Evolutionary conservation across 2,329 filamentous ascomycete genomes (phyloP).

Genomic region (Penicillium janthinellum): DNA sequence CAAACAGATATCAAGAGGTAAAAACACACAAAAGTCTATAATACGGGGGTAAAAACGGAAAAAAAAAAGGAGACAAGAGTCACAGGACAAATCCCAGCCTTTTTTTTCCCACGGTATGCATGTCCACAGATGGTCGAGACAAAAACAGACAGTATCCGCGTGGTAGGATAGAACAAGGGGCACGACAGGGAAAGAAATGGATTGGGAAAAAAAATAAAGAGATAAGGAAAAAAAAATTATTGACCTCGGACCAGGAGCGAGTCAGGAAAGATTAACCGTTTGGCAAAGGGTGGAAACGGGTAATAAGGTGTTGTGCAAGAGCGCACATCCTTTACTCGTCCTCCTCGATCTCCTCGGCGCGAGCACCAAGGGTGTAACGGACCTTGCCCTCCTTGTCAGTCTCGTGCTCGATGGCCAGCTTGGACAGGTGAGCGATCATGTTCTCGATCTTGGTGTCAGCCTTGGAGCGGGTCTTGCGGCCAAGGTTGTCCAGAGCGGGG

Average conservation of each 20-base stretch:
- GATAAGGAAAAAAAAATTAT: slow-evolving; percentile 25
- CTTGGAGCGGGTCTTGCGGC: slow-evolving; percentile 54
- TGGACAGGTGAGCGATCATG: slow-evolving; percentile 54
- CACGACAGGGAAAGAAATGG: slow-evolving; percentile 14
- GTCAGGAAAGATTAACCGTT: slow-evolving; percentile 26
- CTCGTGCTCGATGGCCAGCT: slow-evolving; percentile 56
- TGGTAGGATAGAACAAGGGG: slow-evolving; percentile 20
- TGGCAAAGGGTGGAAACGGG: neutral
- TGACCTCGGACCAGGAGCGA: slow-evolving; percentile 39
- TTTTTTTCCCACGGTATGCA: slow-evolving; percentile 29
- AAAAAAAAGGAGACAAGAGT: slow-evolving; percentile 17
- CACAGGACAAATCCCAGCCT: slow-evolving; percentile 3
- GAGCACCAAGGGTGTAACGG: slow-evolving; percentile 47
- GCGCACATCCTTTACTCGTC: slow-evolving; percentile 43
- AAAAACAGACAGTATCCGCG: slow-evolving; percentile 15
- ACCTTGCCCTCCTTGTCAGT: slow-evolving; percentile 49
- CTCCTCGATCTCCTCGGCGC: slow-evolving; percentile 47
- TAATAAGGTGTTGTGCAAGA: slow-evolving; percentile 23
- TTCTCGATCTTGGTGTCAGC: slow-evolving; percentile 58
- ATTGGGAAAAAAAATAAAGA: slow-evolving; percentile 7
- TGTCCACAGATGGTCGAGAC: slow-evolving; percentile 31
- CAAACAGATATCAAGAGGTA: slow-evolving; percentile 29
- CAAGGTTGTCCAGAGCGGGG: slow-evolving; percentile 52
- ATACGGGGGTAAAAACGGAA: slow-evolving; percentile 33
- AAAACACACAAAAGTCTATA: slow-evolving; percentile 42